Evolutionary conservation across 495 filamentous ascomycete genomes (phyloP).

Genomic region (Pyrenopolyporus hunteri): DNA sequence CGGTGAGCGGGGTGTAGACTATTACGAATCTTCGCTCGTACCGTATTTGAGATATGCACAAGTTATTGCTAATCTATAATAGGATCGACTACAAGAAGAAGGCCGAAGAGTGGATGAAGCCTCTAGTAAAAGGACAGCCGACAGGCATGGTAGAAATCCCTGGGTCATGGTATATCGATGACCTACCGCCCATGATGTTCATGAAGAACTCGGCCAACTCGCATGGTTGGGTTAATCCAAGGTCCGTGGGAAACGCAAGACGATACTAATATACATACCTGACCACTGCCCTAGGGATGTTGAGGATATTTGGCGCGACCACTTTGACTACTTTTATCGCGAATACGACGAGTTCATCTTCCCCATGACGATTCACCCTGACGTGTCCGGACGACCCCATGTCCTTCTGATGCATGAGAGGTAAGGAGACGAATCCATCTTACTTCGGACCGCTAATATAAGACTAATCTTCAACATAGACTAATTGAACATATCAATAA

Average conservation of each 20-base stretch:
- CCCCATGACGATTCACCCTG: constrained; percentile 66
- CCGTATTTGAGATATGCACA: neutral
- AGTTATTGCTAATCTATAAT: neutral
- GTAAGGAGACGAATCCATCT: neutral
- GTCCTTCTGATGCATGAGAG: constrained; percentile 63
- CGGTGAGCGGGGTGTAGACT: neutral
- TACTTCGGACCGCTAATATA: neutral
- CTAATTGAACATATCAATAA: constrained; percentile 74
- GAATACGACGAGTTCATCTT: constrained; percentile 68
- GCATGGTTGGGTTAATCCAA: constrained; percentile 64
- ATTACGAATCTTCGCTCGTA: neutral
- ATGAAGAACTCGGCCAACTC: constrained; percentile 58
- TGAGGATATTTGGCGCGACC: constrained; percentile 63
- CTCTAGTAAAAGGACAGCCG: constrained; percentile 50
- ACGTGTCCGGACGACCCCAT: constrained; percentile 64
- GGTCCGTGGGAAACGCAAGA: constrained; percentile 2
- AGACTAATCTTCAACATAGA: constrained; percentile 27
- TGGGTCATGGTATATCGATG: constrained; percentile 63
- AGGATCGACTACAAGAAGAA: constrained; percentile 58
- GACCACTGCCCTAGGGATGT: constrained; percentile 44
- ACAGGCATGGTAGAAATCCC: constrained; percentile 64
- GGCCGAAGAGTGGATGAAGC: constrained; percentile 64
- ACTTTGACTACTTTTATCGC: constrained; percentile 66
- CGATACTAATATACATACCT: neutral
- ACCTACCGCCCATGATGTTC: constrained; percentile 65